Evolutionary conservation across 129 eudicot genomes (phyloP), one percentile per base, ranked within the genome.

Genomic region (Helianthus annuus): DNA sequence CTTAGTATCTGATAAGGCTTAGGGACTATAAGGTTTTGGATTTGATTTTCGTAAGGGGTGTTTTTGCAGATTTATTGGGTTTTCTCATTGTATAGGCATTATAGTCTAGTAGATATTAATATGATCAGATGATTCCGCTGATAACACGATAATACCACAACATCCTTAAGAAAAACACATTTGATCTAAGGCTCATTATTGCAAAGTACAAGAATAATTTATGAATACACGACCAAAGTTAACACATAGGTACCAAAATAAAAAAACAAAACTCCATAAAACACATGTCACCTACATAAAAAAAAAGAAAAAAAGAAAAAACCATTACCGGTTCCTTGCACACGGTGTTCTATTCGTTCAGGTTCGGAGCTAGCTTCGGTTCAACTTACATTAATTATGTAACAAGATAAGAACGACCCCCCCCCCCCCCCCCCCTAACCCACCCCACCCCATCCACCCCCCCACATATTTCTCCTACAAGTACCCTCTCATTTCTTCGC

Each of bases 341-440:
- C 36, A 76, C 62, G 77, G 66, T 89, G 95, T 90, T 85, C 80
- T 82, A 54, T 17, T 53, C 91, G 88, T 64, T 84, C 53, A 57
- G 93, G 72, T 70, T 75, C 79, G 89, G 80, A 64, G 6, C 45
- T 69, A 74, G 84, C 63, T 16, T 71, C 80, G 84, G 73, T 48
- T 55, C 38, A 42, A 70, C 32, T 63, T 53, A 53, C 81, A 78
- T 78, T 78, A 46, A 71, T 78, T 78, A 36, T 36, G 71, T 78
- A 71, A 36, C 76, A 74, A 68, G 97, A 91, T 91, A 91, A 91
- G 90, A 83, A 91, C 89, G 83, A 82, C 74, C 84, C 83, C 52
- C 72, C 81, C 58, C 71, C 15, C 55, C 13, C 61, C 27, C 70
- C 54, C 64, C 56, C 13, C 10, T 72, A 71, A 19, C 58, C 59